phyloP scores from a whole-genome alignment of 495 filamentous ascomycete species.

The Aspergillus coremiiformis region DNA sequence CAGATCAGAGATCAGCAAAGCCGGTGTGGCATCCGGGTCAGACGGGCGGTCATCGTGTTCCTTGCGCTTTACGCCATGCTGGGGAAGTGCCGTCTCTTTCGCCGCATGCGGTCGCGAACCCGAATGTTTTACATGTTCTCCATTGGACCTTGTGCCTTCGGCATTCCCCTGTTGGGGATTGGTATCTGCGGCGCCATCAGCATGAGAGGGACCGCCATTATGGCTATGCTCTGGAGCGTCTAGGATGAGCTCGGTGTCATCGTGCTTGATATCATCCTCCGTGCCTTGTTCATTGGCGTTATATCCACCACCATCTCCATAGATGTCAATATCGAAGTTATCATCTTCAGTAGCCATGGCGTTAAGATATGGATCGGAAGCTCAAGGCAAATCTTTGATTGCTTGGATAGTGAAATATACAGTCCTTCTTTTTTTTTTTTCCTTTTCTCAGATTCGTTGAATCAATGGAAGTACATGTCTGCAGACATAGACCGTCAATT shows the following conservation, averaged over 20 bases:
- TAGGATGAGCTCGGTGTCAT: slow-evolving; percentile 37
- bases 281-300: slow-evolving; percentile 42
- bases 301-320: slow-evolving; percentile 65
- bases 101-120: slow-evolving; percentile 13
- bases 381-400: slow-evolving; percentile 23
- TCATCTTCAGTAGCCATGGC: slow-evolving; percentile 75
- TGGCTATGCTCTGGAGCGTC: slow-evolving; percentile 27
- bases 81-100: slow-evolving; percentile 22
- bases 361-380: slow-evolving; percentile 24
- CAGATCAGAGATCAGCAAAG: slow-evolving; percentile 77
- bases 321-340: slow-evolving; percentile 98
- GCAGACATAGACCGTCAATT: slow-evolving; percentile 32
- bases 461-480: slow-evolving; percentile 43
- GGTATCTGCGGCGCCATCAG: slow-evolving; percentile 11
- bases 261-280: slow-evolving; percentile 46
- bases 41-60: slow-evolving; percentile 66
- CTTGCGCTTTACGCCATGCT: slow-evolving; percentile 72
- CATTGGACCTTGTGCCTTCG: slow-evolving; percentile 15
- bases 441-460: slow-evolving; percentile 24
- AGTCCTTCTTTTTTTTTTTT: slow-evolving; percentile 27
- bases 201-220: slow-evolving; percentile 13
- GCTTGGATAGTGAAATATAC: slow-evolving; percentile 33
- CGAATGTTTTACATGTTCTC: slow-evolving; percentile 17
- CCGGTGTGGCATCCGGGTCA: slow-evolving; percentile 75
- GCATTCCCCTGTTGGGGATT: slow-evolving; percentile 18